These are phyloP conservation scores for Jackrogersella minutella DNA, from an alignment of 495 filamentous ascomycete species.

Conservation along the genomic window DNA sequence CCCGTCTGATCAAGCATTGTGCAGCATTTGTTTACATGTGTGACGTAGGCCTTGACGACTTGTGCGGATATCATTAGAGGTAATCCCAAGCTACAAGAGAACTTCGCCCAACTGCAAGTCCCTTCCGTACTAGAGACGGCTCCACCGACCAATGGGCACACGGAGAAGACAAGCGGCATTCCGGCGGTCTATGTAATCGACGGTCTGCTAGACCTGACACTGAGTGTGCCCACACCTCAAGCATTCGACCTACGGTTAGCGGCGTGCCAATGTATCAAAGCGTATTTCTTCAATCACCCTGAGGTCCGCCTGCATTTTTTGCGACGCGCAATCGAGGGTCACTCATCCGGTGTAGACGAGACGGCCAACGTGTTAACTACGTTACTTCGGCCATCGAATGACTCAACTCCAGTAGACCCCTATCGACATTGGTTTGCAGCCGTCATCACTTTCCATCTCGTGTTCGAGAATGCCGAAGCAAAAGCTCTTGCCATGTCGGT, in stretches of 20 bases:
- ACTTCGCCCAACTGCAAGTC: constrained; percentile 85
- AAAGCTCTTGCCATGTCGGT: constrained; percentile 83
- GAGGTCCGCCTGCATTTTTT: constrained; percentile 86
- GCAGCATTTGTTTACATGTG: constrained; percentile 39
- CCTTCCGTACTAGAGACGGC: constrained; percentile 60
- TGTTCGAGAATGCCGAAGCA: constrained; percentile 81
- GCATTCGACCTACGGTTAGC: constrained; percentile 83
- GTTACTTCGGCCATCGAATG: constrained; percentile 69
- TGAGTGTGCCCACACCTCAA: constrained; percentile 70
- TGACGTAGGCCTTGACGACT: constrained; percentile 74
- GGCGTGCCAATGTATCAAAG: constrained; percentile 88
- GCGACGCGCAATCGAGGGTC: constrained; percentile 85
- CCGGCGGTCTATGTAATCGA: constrained; percentile 88
- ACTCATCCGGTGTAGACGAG: constrained; percentile 78
- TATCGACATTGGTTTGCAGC: constrained; percentile 93
- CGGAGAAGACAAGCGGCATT: constrained; percentile 54
- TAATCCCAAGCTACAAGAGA: constrained; percentile 80
- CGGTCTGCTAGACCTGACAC: constrained; percentile 84
- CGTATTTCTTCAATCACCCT: constrained; percentile 83
- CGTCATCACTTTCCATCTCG: constrained; percentile 87
- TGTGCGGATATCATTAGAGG: constrained; percentile 89
- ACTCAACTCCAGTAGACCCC: constrained; percentile 72
- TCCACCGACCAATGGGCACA: constrained; percentile 53
- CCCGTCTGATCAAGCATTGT: constrained; percentile 33
- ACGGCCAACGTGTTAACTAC: constrained; percentile 91